Evolutionary conservation across 176 grass and related monocot species (phyloP).

Genomic region (Carex littledalei): DNA sequence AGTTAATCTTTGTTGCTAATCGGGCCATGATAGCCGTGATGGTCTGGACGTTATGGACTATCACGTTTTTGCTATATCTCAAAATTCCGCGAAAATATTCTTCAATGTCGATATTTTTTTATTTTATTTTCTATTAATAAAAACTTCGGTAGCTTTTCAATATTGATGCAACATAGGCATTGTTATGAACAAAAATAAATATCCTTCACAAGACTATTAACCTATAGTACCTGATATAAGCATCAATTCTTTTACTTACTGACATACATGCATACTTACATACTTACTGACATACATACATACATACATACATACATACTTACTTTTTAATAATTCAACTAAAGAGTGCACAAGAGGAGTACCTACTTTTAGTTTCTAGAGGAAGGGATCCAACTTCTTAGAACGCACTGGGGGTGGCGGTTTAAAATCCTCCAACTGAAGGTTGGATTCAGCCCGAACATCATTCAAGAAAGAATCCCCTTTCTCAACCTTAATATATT

Average conservation of each 20-base stretch:
- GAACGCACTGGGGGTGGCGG: conserved; percentile 42
- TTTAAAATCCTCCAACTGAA: conserved; percentile 73
- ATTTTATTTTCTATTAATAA: no score
- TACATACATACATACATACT: no score
- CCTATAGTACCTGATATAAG: conserved; percentile 34
- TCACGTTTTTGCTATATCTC: no score
- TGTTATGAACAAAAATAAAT: conserved; percentile 21
- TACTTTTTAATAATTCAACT: no score
- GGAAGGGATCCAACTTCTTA: conserved; percentile 70
- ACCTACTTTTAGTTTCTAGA: conserved; percentile 24
- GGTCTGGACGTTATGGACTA: no score
- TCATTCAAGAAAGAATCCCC: conserved; percentile 73
- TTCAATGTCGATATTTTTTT: no score
- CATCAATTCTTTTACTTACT: not conserved
- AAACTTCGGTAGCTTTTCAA: not conserved
- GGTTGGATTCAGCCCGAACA: conserved; percentile 49
- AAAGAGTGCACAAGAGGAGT: no score
- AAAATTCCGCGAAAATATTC: no score
- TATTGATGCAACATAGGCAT: not conserved
- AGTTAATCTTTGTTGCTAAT: no score
- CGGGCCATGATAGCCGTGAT: no score
- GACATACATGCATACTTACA: no score
- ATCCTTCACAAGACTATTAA: not conserved
- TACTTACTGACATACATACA: no score
- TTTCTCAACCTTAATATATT: conserved; percentile 50